Evolutionary conservation across 2,329 filamentous ascomycete species (phyloP), one percentile per base, ranked within the genome.

Genomic region (Endocalyx cinctus): DNA sequence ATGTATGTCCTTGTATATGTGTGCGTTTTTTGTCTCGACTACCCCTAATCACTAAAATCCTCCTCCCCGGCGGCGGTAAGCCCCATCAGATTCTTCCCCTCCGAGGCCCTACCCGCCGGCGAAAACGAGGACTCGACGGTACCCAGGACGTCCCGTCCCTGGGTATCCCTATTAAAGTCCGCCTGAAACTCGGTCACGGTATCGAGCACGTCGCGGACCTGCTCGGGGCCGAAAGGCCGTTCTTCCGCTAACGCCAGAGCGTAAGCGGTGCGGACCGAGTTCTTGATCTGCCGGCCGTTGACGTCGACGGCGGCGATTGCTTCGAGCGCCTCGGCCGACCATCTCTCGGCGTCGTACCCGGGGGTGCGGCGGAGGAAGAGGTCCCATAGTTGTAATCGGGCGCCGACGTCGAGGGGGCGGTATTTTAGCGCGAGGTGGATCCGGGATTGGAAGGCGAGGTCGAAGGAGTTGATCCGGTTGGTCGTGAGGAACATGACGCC

Each of bases 221-320:
- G 35, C 5, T 34, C 31, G n/a, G 27, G 6, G 12, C 20, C n/a
- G 12, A 38, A 27, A 15, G 19, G 27, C 18, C 20, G 7, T 3
- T 31, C 30, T 27, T 38, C 35, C 11, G 35, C 31, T 6, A 34
- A 16, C 5, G 35, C 35, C 19, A 38, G 35, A 10, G 34, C 29
- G n/a, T 37, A 27, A 6, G 34, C 34, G 5, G 34, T 37, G 29
- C 34, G 34, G 6, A 37, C 34, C 5, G 34, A 23, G 36, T 55
- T 56, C 39, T 52, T 52, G 32, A 56, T 55, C 39, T 52, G 48
- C 4, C 51, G 45, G 3, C 52, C 51, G 26, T 56, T 56, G 16
- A 57, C 19, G 2, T 42, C 32, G 12, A 46, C 34, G 16, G 40
- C 34, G 12, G 41, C 37, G 13, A 54, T 37, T 8, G 45, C 37